Evolutionary conservation across 176 grass and related monocot genomes (phyloP).

Genomic region (Urochloa ruziziensis): DNA sequence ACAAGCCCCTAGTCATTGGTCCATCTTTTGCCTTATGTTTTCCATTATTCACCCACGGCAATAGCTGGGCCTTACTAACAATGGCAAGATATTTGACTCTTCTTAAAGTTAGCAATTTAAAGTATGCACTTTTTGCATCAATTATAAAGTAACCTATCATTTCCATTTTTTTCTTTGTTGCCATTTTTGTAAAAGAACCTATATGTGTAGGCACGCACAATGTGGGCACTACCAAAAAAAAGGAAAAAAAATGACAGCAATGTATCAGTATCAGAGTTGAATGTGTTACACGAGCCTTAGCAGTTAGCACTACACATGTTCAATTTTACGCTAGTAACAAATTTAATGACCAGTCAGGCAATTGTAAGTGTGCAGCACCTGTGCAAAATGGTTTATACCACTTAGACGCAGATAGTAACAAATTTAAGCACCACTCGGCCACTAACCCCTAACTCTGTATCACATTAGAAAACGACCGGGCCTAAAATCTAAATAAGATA

Average conservation of each 20-base stretch:
- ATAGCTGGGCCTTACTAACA: background rate
- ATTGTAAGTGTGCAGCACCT: background rate
- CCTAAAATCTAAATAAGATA: too few relatives aligned
- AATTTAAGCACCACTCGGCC: background rate
- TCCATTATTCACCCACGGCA: background rate
- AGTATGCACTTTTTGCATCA: background rate
- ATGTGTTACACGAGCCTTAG: background rate
- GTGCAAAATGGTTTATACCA: background rate
- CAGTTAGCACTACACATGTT: background rate
- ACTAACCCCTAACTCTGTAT: background rate
- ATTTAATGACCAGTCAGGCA: background rate
- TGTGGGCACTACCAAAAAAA: background rate
- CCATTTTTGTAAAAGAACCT: background rate
- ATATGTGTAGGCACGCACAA: background rate
- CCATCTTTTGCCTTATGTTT: background rate
- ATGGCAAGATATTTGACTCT: too few relatives aligned
- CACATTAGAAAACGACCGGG: too few relatives aligned
- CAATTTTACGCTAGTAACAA: background rate
- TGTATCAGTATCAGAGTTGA: background rate
- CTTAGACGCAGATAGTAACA: background rate
- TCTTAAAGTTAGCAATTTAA: background rate
- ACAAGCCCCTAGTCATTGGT: too few relatives aligned
- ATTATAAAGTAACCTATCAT: background rate
- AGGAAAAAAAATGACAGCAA: background rate
- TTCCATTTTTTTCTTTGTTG: background rate